Evolutionary conservation across 805 yeast genomes (phyloP).

Genomic region (Candida piceae): DNA sequence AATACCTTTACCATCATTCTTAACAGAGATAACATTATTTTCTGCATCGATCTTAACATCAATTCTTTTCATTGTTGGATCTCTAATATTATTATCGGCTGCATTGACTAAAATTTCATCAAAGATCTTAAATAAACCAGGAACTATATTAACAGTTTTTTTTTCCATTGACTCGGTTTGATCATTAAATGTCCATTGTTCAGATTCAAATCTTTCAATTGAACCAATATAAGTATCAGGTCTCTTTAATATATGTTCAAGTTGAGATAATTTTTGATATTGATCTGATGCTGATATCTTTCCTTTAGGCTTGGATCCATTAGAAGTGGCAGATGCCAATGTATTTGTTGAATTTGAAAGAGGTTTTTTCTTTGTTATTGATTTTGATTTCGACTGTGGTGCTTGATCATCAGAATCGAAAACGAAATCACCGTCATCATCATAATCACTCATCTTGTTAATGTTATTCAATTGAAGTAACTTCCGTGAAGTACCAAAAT

Average conservation of each 20-base stretch:
- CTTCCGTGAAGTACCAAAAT: too few species aligned
- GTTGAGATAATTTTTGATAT: slow-evolving; percentile 89
- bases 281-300: slow-evolving; percentile 50
- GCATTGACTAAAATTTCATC: slow-evolving; percentile 98
- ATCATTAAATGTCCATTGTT: slow-evolving; percentile 82
- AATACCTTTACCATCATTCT: slow-evolving; percentile 92
- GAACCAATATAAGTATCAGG: slow-evolving; percentile 99
- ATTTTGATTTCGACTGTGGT: slow-evolving; percentile 6
- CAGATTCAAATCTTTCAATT: slow-evolving; percentile 71
- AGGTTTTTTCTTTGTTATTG: slow-evolving; percentile 33
- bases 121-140: slow-evolving; percentile 93
- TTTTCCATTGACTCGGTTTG: slow-evolving; percentile 55
- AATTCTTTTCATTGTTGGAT: slow-evolving; percentile 80
- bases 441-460: slow-evolving; percentile 9
- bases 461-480: too few species aligned
- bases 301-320: too few species aligned
- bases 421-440: slow-evolving; percentile 6
- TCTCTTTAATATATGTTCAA: slow-evolving; percentile 93
- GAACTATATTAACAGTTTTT: slow-evolving; percentile 72
- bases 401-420: slow-evolving; percentile 3
- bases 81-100: slow-evolving; percentile 96
- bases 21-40: slow-evolving; percentile 67
- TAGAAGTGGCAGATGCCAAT: slow-evolving; percentile 1
- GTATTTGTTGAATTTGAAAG: slow-evolving; percentile 28
- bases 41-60: slow-evolving; percentile 80